These are phyloP conservation scores for Barnettozyma californica DNA, from an alignment of 805 yeast genomes.

Conservation along the genomic window DNA sequence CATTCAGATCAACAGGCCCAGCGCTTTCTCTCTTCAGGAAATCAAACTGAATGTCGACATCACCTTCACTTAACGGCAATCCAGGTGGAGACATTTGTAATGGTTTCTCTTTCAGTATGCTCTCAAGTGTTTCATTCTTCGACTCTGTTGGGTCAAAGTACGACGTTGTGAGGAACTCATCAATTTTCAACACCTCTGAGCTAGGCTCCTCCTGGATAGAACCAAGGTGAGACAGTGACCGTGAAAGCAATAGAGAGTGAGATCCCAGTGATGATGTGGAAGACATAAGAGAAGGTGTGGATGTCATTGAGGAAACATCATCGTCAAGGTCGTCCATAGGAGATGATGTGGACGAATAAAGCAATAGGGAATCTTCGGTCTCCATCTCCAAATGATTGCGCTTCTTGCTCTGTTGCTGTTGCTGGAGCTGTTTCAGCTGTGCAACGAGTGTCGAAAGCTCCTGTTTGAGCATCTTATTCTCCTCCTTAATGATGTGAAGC, in stretches of 20 bases:
- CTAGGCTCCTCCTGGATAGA: slow-evolving; percentile 23
- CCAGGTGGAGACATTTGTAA: slow-evolving; percentile 3
- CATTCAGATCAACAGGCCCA: slow-evolving; percentile 3
- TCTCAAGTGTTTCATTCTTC: not conserved
- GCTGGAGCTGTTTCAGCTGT: slow-evolving; percentile 34
- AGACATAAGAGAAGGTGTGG: slow-evolving; percentile 23
- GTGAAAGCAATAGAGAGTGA: slow-evolving; percentile 5
- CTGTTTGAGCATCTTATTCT: slow-evolving; percentile 37
- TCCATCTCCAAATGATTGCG: slow-evolving; percentile 18
- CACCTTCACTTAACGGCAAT: slow-evolving; percentile 8
- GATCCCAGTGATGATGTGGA: slow-evolving; percentile 14
- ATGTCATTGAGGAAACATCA: slow-evolving; percentile 20
- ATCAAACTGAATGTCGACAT: slow-evolving; percentile 21
- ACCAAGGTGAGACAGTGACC: slow-evolving; percentile 12
- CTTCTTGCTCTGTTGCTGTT: slow-evolving; percentile 16
- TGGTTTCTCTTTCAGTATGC: slow-evolving; percentile 3
- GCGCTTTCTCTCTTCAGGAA: slow-evolving; percentile 20
- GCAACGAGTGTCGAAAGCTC: slow-evolving; percentile 41
- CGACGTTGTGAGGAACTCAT: slow-evolving; percentile 22
- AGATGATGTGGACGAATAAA: slow-evolving; percentile 2
- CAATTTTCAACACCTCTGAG: slow-evolving; percentile 15
- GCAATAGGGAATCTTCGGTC: slow-evolving; percentile 11
- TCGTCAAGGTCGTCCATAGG: slow-evolving; percentile 18
- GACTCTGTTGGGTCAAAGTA: slow-evolving; percentile 15
- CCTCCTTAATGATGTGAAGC: slow-evolving; percentile 38